Evolutionary conservation across 2,329 filamentous ascomycete genomes (phyloP), one percentile per base, ranked within the genome.

Genomic region (Macrophomina tecta): DNA sequence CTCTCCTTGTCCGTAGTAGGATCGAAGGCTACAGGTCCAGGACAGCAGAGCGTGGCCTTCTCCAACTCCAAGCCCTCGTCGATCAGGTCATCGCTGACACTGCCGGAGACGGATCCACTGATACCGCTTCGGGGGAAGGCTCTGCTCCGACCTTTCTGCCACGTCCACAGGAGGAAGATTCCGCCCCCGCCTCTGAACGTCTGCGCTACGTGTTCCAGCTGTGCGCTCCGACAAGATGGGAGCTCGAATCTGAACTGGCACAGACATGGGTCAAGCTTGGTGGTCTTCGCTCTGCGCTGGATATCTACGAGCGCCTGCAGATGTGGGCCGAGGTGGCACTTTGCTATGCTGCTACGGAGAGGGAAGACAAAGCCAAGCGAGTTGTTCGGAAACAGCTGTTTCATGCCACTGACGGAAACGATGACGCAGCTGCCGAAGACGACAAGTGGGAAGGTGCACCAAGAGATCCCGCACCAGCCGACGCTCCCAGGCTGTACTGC

Each of bases 311-410:
- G 80, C 87, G 95, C 3, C 82, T 99, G 18, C 89, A 93, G 66
- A 90, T 98, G 77, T 98, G 95, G 93, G 92, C 95, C 1, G 95
- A 99, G 79, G 93, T 94, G 4, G 94, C 95, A 0, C 84, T 99
- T 1, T 99, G 95, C 77, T 90, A 93, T 73, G 94, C 93, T 12
- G 84, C 88, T 0, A 91, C 90, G 0, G 86, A 90, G n/a, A 85
- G 89, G 79, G 94, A 97, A 78, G 91, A 91, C 30, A 95, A 95
- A 74, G 95, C 93, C 1, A 88, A 87, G 65, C 86, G 85, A 3
- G 86, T 97, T 58, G 82, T 98, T 16, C 87, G 92, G 64, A 89
- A 89, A 79, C 89, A 94, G 65, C 82, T 99, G 0, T 97, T 92
- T 80, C 85, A 90, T 58, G 86, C 87, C 11, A 89, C 87, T 0